These are phyloP conservation scores for Chrysophaeum taylorii DNA, from an alignment of 352 stramenopile genomes.

Conservation along the genomic window DNA sequence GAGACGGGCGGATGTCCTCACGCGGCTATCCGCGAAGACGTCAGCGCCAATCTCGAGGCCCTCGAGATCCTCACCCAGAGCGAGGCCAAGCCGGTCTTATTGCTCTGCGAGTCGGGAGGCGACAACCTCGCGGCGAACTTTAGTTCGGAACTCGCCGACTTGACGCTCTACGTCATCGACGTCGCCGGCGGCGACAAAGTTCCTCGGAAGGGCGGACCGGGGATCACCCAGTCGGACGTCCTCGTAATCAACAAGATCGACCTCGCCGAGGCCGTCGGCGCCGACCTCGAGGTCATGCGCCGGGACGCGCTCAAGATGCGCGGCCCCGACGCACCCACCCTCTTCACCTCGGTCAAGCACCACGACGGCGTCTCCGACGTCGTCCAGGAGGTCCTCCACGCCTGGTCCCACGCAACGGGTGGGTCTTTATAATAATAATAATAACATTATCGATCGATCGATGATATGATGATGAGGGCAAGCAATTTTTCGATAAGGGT, in stretches of 20 bases:
- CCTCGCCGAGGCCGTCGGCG: constrained; percentile 83
- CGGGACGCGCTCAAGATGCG: constrained; percentile 88
- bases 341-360: constrained; percentile 90
- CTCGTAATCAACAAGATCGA: constrained; percentile 98
- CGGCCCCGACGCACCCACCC: constrained; percentile 66
- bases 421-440: no score
- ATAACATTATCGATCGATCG: no score
- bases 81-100: constrained; percentile 38
- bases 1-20: constrained; percentile 95
- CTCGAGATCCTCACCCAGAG: constrained; percentile 83
- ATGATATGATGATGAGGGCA: no score
- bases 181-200: constrained; percentile 94
- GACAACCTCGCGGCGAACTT: constrained; percentile 97
- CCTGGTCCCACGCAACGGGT: no score
- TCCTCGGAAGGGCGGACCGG: constrained; percentile 88
- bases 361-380: constrained; percentile 74
- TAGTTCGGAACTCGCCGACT: constrained; percentile 89
- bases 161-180: constrained; percentile 98
- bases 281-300: constrained; percentile 84
- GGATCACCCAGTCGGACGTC: constrained; percentile 91
- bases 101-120: constrained; percentile 53
- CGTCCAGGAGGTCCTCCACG: constrained; percentile 59
- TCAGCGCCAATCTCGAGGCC: constrained; percentile 87
- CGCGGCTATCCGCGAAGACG: constrained; percentile 90
- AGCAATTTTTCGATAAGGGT: background rate